These are phyloP conservation scores for Trichoderma koningii DNA, from an alignment of 2,329 filamentous ascomycete species.

Conservation along the genomic window DNA sequence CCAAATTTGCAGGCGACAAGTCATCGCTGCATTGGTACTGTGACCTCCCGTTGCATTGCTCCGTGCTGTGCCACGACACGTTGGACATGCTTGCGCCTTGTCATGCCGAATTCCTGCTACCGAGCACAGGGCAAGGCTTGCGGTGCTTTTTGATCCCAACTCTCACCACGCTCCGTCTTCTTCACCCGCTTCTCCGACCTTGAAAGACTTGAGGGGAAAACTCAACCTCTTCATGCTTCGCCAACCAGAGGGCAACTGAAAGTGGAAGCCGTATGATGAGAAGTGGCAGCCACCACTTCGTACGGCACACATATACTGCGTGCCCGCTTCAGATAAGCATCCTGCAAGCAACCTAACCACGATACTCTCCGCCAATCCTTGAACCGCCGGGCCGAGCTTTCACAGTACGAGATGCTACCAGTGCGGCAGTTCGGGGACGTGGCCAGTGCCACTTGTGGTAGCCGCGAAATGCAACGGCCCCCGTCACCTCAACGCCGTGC, in stretches of 20 bases:
- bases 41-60: conserved; percentile 14
- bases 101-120: conserved; percentile 3
- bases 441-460: conserved; percentile 9
- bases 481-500: conserved; percentile 26
- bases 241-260: background rate
- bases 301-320: background rate
- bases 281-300: background rate
- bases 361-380: conserved; percentile 23
- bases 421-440: conserved; percentile 14
- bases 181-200: background rate
- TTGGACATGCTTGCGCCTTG: conserved; percentile 19
- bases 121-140: conserved; percentile 1
- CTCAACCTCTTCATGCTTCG: background rate
- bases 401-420: conserved; percentile 8
- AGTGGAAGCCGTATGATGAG: background rate
- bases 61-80: conserved; percentile 24
- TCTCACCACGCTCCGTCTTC: background rate
- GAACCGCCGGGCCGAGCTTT: conserved; percentile 15
- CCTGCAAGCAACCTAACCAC: conserved; percentile 24
- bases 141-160: background rate
- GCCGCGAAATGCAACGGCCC: conserved; percentile 12
- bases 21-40: conserved; percentile 24
- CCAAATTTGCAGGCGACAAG: conserved; percentile 23
- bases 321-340: conserved; percentile 22
- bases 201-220: background rate